These are phyloP conservation scores for Piper longum DNA, from an alignment of 164 flowering plant genomes.

Conservation along the genomic window DNA sequence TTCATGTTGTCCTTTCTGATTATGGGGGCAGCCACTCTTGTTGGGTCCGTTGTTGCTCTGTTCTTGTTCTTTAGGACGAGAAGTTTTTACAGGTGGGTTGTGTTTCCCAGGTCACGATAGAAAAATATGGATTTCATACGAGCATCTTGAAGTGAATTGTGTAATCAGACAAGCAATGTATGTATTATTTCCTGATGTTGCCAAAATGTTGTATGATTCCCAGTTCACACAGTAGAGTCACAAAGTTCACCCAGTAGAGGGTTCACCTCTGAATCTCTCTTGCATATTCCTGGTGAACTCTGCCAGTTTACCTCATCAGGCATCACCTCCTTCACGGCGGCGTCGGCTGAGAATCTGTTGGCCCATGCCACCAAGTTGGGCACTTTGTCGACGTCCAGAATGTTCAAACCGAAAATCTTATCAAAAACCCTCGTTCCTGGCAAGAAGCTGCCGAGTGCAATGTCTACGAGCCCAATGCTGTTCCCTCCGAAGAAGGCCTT, in stretches of 20 bases:
- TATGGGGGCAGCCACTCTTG: slow-evolving; percentile 48
- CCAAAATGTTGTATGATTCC: too few relatives aligned
- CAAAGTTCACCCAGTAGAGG: neutral
- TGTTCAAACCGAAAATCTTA: neutral
- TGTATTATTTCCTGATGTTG: too few relatives aligned
- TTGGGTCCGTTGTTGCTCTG: slow-evolving; percentile 45
- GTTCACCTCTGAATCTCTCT: neutral
- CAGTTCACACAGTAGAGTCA: neutral
- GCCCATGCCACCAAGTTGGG: too few relatives aligned
- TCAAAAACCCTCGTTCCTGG: neutral
- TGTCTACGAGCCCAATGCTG: slow-evolving; percentile 2
- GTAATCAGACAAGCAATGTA: neutral
- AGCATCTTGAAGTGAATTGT: neutral
- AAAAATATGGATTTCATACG: neutral
- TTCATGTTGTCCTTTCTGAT: slow-evolving; percentile 73
- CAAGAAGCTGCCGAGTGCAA: slow-evolving; percentile 3
- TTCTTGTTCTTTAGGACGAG: slow-evolving; percentile 52
- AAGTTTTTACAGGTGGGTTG: slow-evolving; percentile 42
- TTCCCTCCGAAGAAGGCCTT: slow-evolving; percentile 4
- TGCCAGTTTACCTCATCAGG: too few relatives aligned
- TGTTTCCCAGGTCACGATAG: slow-evolving; percentile 24
- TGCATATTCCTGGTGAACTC: neutral
- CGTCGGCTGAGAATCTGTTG: too few relatives aligned
- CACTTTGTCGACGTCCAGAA: neutral
- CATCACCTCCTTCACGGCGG: too few relatives aligned